Conservation (phyloP, 2,329 filamentous ascomycete genomes). For the Fusarium sp. region DNA sequence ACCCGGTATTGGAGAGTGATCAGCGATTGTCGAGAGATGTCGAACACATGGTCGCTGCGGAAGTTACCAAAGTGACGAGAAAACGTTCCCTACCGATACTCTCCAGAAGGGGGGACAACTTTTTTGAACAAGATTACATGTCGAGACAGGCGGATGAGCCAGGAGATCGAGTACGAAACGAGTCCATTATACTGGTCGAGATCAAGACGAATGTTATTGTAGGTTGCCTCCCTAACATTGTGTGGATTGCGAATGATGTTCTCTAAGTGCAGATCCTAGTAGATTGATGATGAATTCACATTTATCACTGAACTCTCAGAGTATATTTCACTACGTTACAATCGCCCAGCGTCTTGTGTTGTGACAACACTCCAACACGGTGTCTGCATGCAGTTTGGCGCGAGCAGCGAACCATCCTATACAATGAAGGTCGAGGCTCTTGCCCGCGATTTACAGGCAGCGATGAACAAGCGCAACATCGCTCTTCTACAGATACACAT, state of each 20-base stretch:
- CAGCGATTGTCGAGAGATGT: conserved; percentile 36
- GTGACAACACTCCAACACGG: conserved; percentile 82
- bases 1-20: conserved; percentile 51
- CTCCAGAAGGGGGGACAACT: conserved; percentile 46
- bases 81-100: conserved; percentile 41
- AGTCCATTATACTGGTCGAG: conserved; percentile 71
- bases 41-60: conserved; percentile 25
- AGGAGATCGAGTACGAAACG: conserved; percentile 62
- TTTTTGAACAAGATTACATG: conserved; percentile 62
- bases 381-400: conserved; percentile 79
- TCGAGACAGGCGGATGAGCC: conserved; percentile 44
- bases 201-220: conserved; percentile 53
- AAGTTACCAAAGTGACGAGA: conserved; percentile 28
- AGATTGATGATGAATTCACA: conserved; percentile 81
- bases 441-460: conserved; percentile 74
- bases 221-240: conserved; percentile 16
- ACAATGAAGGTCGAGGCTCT: conserved; percentile 79
- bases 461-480: conserved; percentile 85
- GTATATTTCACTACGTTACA: conserved; percentile 80
- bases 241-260: not conserved
- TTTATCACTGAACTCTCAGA: conserved; percentile 81
- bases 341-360: conserved; percentile 78
- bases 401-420: conserved; percentile 83
- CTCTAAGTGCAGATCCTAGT: conserved; percentile 5
- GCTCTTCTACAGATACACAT: conserved; percentile 82